phyloP scores from a whole-genome alignment of 148 eudicot species.

The Chenopodium album region DNA sequence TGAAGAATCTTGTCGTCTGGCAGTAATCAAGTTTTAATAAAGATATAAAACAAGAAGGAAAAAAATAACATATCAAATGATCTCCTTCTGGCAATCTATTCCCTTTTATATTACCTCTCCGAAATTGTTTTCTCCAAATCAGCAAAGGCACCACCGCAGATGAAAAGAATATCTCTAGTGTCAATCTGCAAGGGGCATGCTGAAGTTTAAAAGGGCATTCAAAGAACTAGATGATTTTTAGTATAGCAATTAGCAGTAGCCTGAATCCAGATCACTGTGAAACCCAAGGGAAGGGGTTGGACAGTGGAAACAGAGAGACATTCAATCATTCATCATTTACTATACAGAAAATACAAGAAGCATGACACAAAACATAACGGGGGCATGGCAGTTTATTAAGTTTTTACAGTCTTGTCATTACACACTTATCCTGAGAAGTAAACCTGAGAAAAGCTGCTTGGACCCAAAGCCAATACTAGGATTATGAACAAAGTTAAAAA shows the following conservation, averaged over 20 bases:
- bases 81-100: neutral
- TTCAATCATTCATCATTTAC: neutral
- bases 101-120: conserved; percentile 57
- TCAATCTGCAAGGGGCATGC: conserved; percentile 56
- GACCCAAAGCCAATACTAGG: too few relatives aligned
- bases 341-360: too few relatives aligned
- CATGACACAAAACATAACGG: too few relatives aligned
- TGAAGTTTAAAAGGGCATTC: neutral
- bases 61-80: neutral
- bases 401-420: too few relatives aligned
- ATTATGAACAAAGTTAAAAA: too few relatives aligned
- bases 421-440: too few relatives aligned
- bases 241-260: neutral
- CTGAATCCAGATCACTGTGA: neutral
- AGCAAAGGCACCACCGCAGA: conserved; percentile 91
- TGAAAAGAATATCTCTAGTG: conserved; percentile 91
- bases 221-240: neutral
- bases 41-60: too few relatives aligned
- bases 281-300: neutral
- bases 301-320: conserved; percentile 2
- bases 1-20: conserved; percentile 94
- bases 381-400: too few relatives aligned
- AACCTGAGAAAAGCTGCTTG: too few relatives aligned
- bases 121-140: conserved; percentile 96
- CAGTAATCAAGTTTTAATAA: conserved; percentile 13